Evolutionary conservation across 2,329 filamentous ascomycete genomes (phyloP), one percentile per base, ranked within the genome.

Genomic region (Colletotrichum agaves): DNA sequence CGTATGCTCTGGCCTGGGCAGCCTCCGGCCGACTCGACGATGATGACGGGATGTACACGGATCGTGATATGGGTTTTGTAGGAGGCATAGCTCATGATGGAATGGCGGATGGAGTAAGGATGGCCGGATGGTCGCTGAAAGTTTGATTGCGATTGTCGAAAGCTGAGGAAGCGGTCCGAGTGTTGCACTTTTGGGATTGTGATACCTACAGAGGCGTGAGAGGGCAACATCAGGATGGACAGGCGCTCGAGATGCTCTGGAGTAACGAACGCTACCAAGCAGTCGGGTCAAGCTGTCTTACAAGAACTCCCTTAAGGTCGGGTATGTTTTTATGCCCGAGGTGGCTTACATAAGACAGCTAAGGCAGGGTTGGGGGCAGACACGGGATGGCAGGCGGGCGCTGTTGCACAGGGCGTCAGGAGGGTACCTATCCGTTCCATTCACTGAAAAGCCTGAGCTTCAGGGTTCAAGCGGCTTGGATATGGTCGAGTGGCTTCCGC

Each of bases 341-440:
- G 6, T 27, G 27, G 27, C 37, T 37, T 37, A 37, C 35, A 37
- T 37, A 44, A 27, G 27, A 4, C 15, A 17, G 11, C 5, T 5
- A 44, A 44, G 41, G n/a, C 17, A 44, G 41, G 47, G 49, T 61
- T 62, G 41, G n/a, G n/a, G n/a, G n/a, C n/a, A n/a, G 41, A 56
- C 58, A 56, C 63, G 39, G 37, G 63, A 63, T 67, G 63, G 63
- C 63, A 67, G 60, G 59, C 19, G 59, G 60, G 23, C 50, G 44
- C 49, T 17, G 37, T 50, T 58, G 60, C 59, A 67, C 60, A 31
- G 63, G 52, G 44, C 63, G 52, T 57, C 50, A 63, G 44, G 52
- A 27, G 63, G 50, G n/a, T n/a, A n/a, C n/a, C n/a, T n/a, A n/a
- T n/a, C n/a, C n/a, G n/a, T n/a, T n/a, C n/a, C 31, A 59, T 27